phyloP scores from a whole-genome alignment of 2,329 filamentous ascomycete genomes.

The Fusarium tjaetaba region DNA sequence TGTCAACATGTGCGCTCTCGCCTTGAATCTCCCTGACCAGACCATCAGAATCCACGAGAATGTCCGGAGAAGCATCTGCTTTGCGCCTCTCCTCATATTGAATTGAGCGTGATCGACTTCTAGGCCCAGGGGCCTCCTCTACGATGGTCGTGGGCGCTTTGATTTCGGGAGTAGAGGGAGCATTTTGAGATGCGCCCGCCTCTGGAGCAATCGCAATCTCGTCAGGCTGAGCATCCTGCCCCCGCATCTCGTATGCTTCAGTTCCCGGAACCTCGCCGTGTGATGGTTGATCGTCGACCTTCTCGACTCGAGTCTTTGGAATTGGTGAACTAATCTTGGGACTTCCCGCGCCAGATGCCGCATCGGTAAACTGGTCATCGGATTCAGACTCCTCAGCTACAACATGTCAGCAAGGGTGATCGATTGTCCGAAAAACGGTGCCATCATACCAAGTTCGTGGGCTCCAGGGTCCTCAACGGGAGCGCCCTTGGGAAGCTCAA shows the following conservation, averaged over 20 bases:
- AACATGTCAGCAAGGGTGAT: slow-evolving; percentile 38
- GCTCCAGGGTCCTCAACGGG: slow-evolving; percentile 64
- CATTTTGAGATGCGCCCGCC: slow-evolving; percentile 35
- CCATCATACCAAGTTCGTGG: slow-evolving; percentile 63
- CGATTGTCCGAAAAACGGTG: not conserved
- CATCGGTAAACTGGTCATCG: slow-evolving; percentile 76
- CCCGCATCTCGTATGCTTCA: slow-evolving; percentile 64
- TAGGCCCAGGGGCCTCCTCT: slow-evolving; percentile 61
- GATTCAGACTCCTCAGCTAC: slow-evolving; percentile 67
- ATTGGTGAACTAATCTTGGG: slow-evolving; percentile 60
- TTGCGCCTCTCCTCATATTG: slow-evolving; percentile 58
- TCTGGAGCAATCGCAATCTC: slow-evolving; percentile 63
- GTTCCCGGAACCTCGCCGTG: slow-evolving; percentile 72
- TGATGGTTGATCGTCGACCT: slow-evolving; percentile 60
- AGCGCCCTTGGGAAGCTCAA: slow-evolving; percentile 47
- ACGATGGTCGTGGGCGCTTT: slow-evolving; percentile 62
- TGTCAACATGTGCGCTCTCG: slow-evolving; percentile 34
- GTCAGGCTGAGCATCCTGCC: slow-evolving; percentile 68
- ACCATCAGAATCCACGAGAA: slow-evolving; percentile 59
- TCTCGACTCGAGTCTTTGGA: slow-evolving; percentile 68
- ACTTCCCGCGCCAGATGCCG: slow-evolving; percentile 62
- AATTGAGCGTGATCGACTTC: slow-evolving; percentile 52
- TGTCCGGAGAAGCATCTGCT: slow-evolving; percentile 64
- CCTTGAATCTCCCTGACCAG: slow-evolving; percentile 47
- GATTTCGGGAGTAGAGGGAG: slow-evolving; percentile 31